Conservation (phyloP, 2,329 filamentous ascomycete genomes). For the Ophiognomonia clavigignenti-juglandacearum region DNA sequence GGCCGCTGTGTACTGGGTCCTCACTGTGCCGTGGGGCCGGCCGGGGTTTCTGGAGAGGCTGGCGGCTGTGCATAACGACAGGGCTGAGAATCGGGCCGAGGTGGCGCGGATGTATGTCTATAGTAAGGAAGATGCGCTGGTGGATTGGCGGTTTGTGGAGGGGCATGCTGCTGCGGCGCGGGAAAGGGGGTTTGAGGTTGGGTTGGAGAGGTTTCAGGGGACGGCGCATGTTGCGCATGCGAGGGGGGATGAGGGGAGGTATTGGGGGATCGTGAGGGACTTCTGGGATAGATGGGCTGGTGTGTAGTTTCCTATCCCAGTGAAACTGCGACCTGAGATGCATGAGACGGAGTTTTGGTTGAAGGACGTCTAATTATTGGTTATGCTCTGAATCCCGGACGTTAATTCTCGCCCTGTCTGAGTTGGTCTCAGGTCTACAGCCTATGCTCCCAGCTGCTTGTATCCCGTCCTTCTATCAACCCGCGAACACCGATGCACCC, state of each 20-base stretch:
- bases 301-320: no score
- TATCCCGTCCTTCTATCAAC: no score
- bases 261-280: constrained; percentile 44
- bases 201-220: constrained; percentile 39
- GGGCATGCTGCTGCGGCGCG: constrained; percentile 38
- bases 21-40: constrained; percentile 24
- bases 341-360: no score
- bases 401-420: no score
- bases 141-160: constrained; percentile 43
- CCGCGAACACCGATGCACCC: not conserved
- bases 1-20: constrained; percentile 26
- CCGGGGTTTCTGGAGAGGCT: constrained; percentile 28
- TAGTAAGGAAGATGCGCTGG: constrained; percentile 41
- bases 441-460: no score
- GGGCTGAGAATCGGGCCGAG: constrained; percentile 29
- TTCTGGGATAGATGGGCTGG: constrained; percentile 35
- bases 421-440: no score
- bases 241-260: constrained; percentile 39
- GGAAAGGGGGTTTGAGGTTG: constrained; percentile 34
- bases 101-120: constrained; percentile 48
- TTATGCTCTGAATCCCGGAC: no score
- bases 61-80: constrained; percentile 32
- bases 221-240: constrained; percentile 48
- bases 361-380: no score
- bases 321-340: no score